phyloP scores from a whole-genome alignment of 2,329 filamentous ascomycete species.

The Corynespora cassiicola region DNA sequence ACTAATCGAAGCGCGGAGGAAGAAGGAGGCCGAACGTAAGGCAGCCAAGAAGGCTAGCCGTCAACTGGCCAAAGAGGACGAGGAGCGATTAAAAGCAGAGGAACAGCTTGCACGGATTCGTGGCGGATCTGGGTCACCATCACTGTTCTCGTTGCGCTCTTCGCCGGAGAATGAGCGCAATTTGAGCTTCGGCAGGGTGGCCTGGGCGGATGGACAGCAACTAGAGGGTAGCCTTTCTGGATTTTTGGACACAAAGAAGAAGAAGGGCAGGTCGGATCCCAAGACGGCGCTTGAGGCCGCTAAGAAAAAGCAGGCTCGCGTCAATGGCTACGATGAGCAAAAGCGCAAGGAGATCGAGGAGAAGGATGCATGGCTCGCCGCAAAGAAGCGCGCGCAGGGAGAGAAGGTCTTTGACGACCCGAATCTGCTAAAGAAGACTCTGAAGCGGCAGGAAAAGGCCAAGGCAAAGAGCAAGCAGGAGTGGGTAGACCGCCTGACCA shows the following conservation, averaged over 20 bases:
- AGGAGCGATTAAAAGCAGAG: conserved; percentile 67
- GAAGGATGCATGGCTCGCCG: conserved; percentile 93
- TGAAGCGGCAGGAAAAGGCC: conserved; percentile 88
- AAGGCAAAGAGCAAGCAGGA: conserved; percentile 94
- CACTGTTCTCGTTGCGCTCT: conserved; percentile 53
- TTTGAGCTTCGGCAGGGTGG: conserved; percentile 90
- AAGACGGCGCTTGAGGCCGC: conserved; percentile 85
- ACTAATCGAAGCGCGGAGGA: conserved; percentile 85
- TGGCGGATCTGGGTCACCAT: conserved; percentile 65
- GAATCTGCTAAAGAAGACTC: conserved; percentile 81
- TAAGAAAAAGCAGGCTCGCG: conserved; percentile 83
- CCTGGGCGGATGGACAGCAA: conserved; percentile 84
- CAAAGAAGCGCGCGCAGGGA: conserved; percentile 85
- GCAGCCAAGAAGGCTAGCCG: conserved; percentile 88
- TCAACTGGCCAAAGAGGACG: conserved; percentile 78
- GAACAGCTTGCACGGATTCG: conserved; percentile 62
- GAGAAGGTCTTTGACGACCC: conserved; percentile 90
- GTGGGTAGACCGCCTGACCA: conserved; percentile 64
- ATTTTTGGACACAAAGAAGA: conserved; percentile 72
- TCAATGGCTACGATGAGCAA: conserved; percentile 75
- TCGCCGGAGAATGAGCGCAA: conserved; percentile 63
- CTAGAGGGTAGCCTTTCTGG: conserved; percentile 73
- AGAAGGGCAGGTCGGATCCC: conserved; percentile 83
- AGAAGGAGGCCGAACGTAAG: conserved; percentile 86
- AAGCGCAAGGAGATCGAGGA: conserved; percentile 88